A percentile compares a stretch with the other conserved stretches of the same genome.
Evolutionary conservation across 768 basidiomycete species (phyloP).

Genomic region (Boletus rubescentipes): DNA sequence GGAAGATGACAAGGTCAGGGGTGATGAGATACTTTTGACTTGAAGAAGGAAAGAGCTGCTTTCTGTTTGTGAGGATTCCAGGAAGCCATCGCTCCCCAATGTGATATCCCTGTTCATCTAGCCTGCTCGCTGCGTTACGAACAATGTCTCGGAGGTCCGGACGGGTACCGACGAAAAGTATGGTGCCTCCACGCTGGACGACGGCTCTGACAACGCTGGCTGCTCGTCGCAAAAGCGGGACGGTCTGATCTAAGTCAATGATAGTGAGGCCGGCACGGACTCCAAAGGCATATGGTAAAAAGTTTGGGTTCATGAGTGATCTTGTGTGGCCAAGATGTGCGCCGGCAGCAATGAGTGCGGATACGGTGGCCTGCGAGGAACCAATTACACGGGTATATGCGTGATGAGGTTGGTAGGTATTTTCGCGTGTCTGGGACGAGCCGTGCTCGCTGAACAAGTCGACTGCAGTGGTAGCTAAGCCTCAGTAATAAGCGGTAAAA

Average conservation of each 20-base stretch:
- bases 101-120: conserved; percentile 80
- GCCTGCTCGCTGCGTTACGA: conserved; percentile 72
- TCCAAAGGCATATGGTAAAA: conserved; percentile 91
- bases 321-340: conserved; percentile 92
- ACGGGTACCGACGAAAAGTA: conserved; percentile 90
- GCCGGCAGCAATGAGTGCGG: conserved; percentile 87
- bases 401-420: conserved; percentile 73
- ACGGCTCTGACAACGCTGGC: conserved; percentile 84
- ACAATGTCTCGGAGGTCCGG: conserved; percentile 74
- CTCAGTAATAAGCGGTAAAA: conserved; percentile 5
- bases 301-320: conserved; percentile 84
- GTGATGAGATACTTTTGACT: conserved; percentile 53
- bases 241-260: conserved; percentile 92
- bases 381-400: conserved; percentile 58
- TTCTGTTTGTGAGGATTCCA: conserved; percentile 90
- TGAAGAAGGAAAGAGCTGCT: conserved; percentile 67
- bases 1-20: conserved; percentile 88
- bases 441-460: conserved; percentile 67
- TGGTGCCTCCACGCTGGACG: conserved; percentile 74
- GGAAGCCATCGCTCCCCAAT: conserved; percentile 91
- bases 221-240: conserved; percentile 88
- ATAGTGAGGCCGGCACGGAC: conserved; percentile 85
- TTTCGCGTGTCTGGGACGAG: conserved; percentile 70
- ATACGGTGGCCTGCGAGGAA: conserved; percentile 70
- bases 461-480: conserved; percentile 39